Evolutionary conservation across 2,329 filamentous ascomycete genomes (phyloP), one percentile per base, ranked within the genome.

Genomic region (Coniella lustricola): DNA sequence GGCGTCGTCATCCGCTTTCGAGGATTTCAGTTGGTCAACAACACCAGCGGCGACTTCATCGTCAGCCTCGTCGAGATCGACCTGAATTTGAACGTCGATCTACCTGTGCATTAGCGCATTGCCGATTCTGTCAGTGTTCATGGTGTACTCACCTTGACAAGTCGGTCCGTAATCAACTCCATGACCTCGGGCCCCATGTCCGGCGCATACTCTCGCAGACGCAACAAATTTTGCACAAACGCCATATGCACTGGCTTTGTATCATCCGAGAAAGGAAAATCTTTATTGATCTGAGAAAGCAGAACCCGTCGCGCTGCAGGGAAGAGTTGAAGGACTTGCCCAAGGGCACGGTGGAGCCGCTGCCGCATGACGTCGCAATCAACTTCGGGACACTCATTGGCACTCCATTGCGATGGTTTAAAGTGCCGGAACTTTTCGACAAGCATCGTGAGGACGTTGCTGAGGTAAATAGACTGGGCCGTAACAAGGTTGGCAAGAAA

Each of bases 1-100:
- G 10, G 70, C 67, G 3, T 73, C 70, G n/a, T 81, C 75, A 29
- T 66, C 60, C 44, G 63, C 61, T 36, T 66, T 63, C 9, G 50
- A 25, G 18, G 48, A 31, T 31, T 47, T 38, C 16, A 77, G 64
- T 44, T 74, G 78, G 61, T 75, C 73, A 44, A 87, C 75, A 16
- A 91, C 79, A 46, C 82, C 81, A 20, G 90, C 82, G 47, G 89
- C 86, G 9, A 89, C 75, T 48, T 94, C 87, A 54, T 97, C 91
- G 54, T 96, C 91, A 53, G 95, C 71, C 58, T 97, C 90, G 54
- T 97, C 90, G 59, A 97, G 72, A 60, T 97, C 90, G 43, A 90
- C 79, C 66, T 96, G 91, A 65, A 97, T 93, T 62, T 96, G 87
- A 1, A 95, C 89, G 62, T 98, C 93, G 50, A 97, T 87, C 67